Base-by-base conservation (phyloP, 139 green algal species). In the Bryopsis sp. region DNA sequence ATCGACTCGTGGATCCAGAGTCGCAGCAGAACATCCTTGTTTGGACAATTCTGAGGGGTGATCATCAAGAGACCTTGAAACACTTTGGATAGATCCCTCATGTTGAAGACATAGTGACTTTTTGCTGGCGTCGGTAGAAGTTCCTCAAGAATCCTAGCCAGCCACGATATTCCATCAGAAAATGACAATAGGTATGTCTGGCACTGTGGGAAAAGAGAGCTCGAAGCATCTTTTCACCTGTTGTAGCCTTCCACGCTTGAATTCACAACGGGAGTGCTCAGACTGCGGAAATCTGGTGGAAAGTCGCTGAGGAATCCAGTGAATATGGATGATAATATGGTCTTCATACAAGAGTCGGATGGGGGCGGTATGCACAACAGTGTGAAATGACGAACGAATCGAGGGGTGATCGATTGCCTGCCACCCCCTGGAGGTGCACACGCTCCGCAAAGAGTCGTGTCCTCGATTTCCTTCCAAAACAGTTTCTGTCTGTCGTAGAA, bases 401-500 rank as follows among this genome's bases (percentile, higher is more conserved):
- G 76, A 0, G 85, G 73, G 19, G 82, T 85, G 26, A 94, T 71
- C 47, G 87, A 77, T 72, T 94, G 86, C 24, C 87, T 68, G 26
- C 85, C 85, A 26, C 87, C 87, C 2, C 87, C 88, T n/a, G 88
- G 85, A 8, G 87, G 87, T 1, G 79, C 85, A 67, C 87, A 92
- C 5, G 87, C 87, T 22, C 78, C 82, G 28, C 80, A 80, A 26
- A 94, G 71, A 5, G 75, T 74, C 46, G 79, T 84, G 67, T 89
- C 85, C 34, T 90, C 81, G 22, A 93, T 76, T 37, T 89, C 82
- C 83, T 90, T 92, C 87, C 87, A 95, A 58, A 89, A 89, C 43
- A 93, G 78, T 76, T 90, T 91, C 77, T 89, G 78, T 59, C 85
- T 78, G 78, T 94, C 87, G 62, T 94, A 94, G 70, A 94, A 89